phyloP scores from a whole-genome alignment of 1,139 yeast genomes.

The Nakaseomyces bracarensis region DNA sequence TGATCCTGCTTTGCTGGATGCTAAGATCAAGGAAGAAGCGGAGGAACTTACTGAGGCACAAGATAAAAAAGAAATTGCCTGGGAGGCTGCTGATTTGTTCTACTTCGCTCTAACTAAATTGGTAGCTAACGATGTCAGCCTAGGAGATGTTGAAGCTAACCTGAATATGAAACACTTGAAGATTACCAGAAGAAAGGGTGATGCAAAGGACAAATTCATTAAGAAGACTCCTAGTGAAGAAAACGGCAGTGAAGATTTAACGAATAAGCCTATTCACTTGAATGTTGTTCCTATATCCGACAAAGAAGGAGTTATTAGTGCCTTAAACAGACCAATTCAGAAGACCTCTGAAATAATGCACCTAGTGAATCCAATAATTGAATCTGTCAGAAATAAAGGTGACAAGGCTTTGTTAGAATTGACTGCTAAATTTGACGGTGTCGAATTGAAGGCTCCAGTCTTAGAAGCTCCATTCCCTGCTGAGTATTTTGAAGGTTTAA shows the following conservation, averaged over 20 bases:
- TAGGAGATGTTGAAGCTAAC: constrained; percentile 75
- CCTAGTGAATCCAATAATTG: constrained; percentile 81
- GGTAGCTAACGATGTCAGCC: constrained; percentile 68
- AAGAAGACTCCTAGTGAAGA: constrained; percentile 22
- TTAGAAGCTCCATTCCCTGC: constrained; percentile 78
- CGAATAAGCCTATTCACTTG: constrained; percentile 46
- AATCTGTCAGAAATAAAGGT: constrained; percentile 67
- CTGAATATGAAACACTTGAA: constrained; percentile 75
- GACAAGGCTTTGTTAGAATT: constrained; percentile 79
- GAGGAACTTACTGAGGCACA: constrained; percentile 88
- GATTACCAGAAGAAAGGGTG: constrained; percentile 90
- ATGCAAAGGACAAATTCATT: constrained; percentile 76
- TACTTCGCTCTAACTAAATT: constrained; percentile 89
- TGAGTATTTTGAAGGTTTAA: constrained; percentile 52
- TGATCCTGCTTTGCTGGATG: constrained; percentile 65
- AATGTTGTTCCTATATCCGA: constrained; percentile 48
- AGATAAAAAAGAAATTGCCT: constrained; percentile 64
- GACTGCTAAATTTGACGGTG: constrained; percentile 88
- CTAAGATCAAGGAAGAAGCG: constrained; percentile 92
- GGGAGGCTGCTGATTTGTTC: constrained; percentile 95
- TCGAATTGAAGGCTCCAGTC: constrained; percentile 59
- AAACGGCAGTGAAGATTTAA: constrained; percentile 18
- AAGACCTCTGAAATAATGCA: constrained; percentile 87
- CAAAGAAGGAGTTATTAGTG: constrained; percentile 42
- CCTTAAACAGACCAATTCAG: constrained; percentile 83